Evolutionary conservation across 148 eudicot genomes (phyloP).

Genomic region (Nepenthes gracilis): DNA sequence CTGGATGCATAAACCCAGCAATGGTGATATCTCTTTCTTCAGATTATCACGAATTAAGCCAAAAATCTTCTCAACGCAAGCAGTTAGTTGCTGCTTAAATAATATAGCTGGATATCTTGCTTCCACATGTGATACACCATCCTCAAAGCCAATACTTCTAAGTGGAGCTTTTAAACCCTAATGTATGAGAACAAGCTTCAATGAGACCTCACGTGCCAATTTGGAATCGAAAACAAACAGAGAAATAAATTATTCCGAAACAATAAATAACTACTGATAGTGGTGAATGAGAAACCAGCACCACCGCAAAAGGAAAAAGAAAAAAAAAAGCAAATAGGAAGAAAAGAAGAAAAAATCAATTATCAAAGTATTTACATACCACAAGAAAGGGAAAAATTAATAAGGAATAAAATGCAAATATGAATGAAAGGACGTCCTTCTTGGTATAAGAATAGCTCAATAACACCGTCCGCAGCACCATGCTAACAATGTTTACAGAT

Average conservation of each 20-base stretch:
- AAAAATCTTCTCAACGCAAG: conserved; percentile 94
- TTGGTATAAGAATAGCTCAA: too few species aligned
- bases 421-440: too few species aligned
- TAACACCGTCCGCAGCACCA: too few species aligned
- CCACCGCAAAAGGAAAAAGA: too few species aligned
- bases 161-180: conserved; percentile 62
- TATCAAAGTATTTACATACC: too few species aligned
- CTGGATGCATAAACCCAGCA: conserved; percentile 84
- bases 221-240: background rate
- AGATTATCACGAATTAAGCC: conserved; percentile 94
- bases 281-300: too few species aligned
- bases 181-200: background rate
- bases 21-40: conserved; percentile 95
- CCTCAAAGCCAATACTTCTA: conserved; percentile 71
- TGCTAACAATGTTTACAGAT: too few species aligned
- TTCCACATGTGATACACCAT: conserved; percentile 69
- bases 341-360: too few species aligned
- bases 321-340: background rate
- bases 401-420: too few species aligned
- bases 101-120: conserved; percentile 89
- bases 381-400: too few species aligned
- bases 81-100: conserved; percentile 95
- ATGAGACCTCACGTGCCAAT: background rate
- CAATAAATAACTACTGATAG: too few species aligned
- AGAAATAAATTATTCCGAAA: background rate